These are phyloP conservation scores for Rhodosporidiobolus odoratus DNA, from an alignment of 768 basidiomycete genomes.

Conservation along the genomic window DNA sequence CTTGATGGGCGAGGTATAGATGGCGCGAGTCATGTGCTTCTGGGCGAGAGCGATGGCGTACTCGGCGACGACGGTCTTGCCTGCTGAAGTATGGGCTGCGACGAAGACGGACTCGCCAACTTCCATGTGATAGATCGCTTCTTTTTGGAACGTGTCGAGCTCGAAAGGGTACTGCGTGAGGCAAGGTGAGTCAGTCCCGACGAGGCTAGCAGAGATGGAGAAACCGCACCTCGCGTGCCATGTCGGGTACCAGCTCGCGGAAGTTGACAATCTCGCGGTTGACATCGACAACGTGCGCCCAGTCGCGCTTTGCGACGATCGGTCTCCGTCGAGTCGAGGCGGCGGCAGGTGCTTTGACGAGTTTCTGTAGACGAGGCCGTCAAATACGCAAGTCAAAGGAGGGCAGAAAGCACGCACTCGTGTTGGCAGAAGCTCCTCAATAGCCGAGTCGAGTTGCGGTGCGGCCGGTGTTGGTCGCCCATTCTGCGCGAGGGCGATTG, in stretches of 20 bases:
- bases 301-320: constrained; percentile 73
- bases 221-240: constrained; percentile 80
- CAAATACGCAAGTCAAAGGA: constrained; percentile 54
- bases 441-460: constrained; percentile 54
- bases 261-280: constrained; percentile 85
- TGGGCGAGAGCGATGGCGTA: constrained; percentile 95
- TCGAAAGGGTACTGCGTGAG: constrained; percentile 85
- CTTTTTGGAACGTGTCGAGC: constrained; percentile 96
- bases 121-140: constrained; percentile 95
- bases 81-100: constrained; percentile 99
- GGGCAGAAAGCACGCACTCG: constrained; percentile 44
- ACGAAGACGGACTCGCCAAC: constrained; percentile 97
- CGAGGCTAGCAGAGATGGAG: background rate
- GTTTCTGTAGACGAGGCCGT: constrained; percentile 47
- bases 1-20: constrained; percentile 98
- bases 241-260: constrained; percentile 84
- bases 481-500: background rate
- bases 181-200: background rate
- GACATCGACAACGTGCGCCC: constrained; percentile 96
- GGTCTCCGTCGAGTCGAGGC: constrained; percentile 41
- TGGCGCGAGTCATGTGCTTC: constrained; percentile 99
- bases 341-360: constrained; percentile 26
- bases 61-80: constrained; percentile 98
- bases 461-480: background rate
- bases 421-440: constrained; percentile 70